Percentiles rank a stretch among this genome's conserved stretches.
Conservation (phyloP, 331 rosid species). For the Erythrophleum ivorense region DNA sequence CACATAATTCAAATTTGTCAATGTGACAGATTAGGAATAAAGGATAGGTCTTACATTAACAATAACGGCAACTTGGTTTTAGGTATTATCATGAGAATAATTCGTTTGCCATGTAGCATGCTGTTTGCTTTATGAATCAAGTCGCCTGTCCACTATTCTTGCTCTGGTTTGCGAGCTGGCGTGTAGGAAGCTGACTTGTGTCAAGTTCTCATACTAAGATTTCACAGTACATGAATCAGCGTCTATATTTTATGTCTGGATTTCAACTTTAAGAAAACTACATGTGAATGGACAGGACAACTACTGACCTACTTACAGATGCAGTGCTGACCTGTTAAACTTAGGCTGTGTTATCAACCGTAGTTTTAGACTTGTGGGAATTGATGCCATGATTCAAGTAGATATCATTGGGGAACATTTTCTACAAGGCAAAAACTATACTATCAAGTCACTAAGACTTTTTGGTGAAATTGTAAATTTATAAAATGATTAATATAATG, state of each 20-base stretch:
- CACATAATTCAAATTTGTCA: constrained; percentile 24
- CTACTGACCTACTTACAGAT: neutral
- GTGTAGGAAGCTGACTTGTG: neutral
- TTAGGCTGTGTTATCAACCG: too few relatives aligned
- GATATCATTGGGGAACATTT: too few relatives aligned
- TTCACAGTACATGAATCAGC: too few relatives aligned
- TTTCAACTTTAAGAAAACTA: neutral
- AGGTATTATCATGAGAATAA: neutral
- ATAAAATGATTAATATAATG: too few relatives aligned
- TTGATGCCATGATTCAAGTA: too few relatives aligned
- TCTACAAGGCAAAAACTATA: too few relatives aligned
- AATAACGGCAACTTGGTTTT: neutral
- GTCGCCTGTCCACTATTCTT: too few relatives aligned
- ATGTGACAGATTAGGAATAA: neutral
- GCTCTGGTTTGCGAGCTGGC: neutral
- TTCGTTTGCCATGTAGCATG: constrained; percentile 9
- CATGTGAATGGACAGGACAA: neutral
- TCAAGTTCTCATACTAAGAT: neutral
- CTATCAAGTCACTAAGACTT: too few relatives aligned
- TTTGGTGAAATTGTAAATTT: neutral
- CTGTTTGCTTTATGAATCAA: neutral
- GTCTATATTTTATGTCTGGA: neutral
- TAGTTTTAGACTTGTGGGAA: too few relatives aligned
- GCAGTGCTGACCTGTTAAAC: too few relatives aligned
- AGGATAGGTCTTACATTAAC: neutral